A percentile compares a stretch with the other conserved stretches of the same genome.
Evolutionary conservation across 208 protist species (phyloP).

Genomic region (Crithidia sp.): DNA sequence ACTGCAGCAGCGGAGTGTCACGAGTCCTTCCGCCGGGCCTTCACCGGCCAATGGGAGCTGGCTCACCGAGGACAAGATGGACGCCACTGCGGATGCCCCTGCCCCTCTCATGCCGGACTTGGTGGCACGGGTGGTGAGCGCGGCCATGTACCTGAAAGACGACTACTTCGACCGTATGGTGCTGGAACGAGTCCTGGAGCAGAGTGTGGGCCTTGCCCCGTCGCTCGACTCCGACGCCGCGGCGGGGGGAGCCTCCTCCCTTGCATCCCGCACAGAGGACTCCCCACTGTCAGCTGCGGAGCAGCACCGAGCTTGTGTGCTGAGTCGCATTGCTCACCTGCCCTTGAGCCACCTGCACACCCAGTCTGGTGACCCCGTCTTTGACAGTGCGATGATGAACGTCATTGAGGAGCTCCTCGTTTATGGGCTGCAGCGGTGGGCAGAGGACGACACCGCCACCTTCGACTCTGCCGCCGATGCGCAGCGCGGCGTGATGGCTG

Average conservation of each 20-base stretch:
- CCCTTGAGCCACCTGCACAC: conserved; percentile 53
- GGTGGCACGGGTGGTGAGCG: conserved; percentile 64
- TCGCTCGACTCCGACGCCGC: neutral
- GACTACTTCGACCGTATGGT: conserved; percentile 90
- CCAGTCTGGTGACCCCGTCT: conserved; percentile 65
- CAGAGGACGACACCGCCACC: conserved; percentile 5
- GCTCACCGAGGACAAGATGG: neutral
- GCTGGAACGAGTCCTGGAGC: conserved; percentile 50
- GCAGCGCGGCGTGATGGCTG: conserved; percentile 3
- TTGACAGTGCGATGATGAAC: conserved; percentile 78
- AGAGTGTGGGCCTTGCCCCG: conserved; percentile 18
- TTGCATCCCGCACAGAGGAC: too few relatives aligned
- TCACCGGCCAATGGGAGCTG: too few relatives aligned
- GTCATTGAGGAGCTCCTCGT: conserved; percentile 72
- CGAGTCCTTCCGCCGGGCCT: neutral
- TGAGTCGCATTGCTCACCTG: conserved; percentile 32
- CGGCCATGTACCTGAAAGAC: conserved; percentile 80
- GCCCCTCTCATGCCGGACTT: conserved; percentile 53
- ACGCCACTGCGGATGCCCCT: neutral
- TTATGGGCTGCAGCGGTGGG: conserved; percentile 38
- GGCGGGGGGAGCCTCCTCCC: neutral
- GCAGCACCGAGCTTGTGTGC: conserved; percentile 35
- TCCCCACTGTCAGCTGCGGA: neutral
- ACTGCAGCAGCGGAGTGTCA: neutral
- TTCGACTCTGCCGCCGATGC: conserved; percentile 5